A percentile compares a stretch with the other conserved stretches of the same genome.
These are phyloP conservation scores for Stemphylium vesicarium DNA, from an alignment of 2,329 filamentous ascomycete species.

Conservation along the genomic window DNA sequence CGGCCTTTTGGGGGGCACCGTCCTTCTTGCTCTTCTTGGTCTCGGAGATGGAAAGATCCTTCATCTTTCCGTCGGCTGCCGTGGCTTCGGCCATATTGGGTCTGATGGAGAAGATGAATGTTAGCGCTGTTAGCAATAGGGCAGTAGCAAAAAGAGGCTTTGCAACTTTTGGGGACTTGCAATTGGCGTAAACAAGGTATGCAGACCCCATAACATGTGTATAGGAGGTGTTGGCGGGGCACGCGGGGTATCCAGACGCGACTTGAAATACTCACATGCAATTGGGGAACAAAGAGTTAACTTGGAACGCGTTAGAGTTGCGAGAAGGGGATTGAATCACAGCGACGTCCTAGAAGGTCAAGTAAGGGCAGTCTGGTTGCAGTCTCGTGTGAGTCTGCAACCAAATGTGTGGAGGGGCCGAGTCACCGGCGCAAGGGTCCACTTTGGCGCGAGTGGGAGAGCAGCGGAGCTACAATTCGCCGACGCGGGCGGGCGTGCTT, in stretches of 20 bases:
- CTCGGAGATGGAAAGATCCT: constrained; percentile 52
- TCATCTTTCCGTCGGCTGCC: constrained; percentile 53
- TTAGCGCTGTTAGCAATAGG: constrained; percentile 9
- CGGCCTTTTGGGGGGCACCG: constrained; percentile 37
- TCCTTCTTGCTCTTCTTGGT: constrained; percentile 48
- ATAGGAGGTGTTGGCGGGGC: constrained; percentile 33
- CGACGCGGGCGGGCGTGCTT: constrained; percentile 25
- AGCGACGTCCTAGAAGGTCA: constrained; percentile 11
- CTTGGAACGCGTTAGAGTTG: not conserved
- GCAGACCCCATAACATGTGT: not conserved
- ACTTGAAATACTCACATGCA: constrained; percentile 5
- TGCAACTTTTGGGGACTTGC: not conserved
- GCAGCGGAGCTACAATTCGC: constrained; percentile 30
- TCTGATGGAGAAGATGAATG: constrained; percentile 2
- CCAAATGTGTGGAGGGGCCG: constrained; percentile 39
- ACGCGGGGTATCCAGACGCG: constrained; percentile 35
- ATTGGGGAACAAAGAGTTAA: not conserved
- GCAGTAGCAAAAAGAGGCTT: not conserved
- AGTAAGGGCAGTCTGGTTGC: constrained; percentile 24
- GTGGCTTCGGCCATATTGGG: constrained; percentile 42
- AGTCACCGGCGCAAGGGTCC: constrained; percentile 34
- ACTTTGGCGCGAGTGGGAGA: constrained; percentile 18
- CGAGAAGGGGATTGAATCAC: constrained; percentile 4
- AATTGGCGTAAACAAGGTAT: not conserved
- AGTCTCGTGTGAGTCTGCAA: constrained; percentile 30